These are phyloP conservation scores for Rhodamnia rubescens DNA, from an alignment of 345 rosid genomes.

Conservation along the genomic window DNA sequence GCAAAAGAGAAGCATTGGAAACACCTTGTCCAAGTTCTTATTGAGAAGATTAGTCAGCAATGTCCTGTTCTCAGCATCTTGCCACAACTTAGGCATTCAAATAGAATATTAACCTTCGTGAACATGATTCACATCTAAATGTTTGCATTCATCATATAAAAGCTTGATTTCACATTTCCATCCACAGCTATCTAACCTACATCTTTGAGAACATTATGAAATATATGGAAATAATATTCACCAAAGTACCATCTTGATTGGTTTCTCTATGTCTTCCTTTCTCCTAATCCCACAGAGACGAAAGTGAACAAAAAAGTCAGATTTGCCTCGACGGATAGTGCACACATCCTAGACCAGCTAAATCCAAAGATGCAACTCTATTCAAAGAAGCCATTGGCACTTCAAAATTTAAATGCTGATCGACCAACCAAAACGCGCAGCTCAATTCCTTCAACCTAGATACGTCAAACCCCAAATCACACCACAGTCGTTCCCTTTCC, in stretches of 20 bases:
- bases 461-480: not conserved
- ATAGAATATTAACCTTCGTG: not conserved
- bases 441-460: not conserved
- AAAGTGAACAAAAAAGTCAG: no score
- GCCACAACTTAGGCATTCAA: slow-evolving; percentile 66
- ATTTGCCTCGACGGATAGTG: no score
- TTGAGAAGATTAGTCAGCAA: slow-evolving; percentile 54
- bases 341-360: no score
- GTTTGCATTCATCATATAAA: not conserved
- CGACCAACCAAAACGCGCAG: not conserved
- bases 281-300: not conserved
- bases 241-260: not conserved
- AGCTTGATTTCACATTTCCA: not conserved
- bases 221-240: not conserved
- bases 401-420: not conserved
- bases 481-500: not conserved
- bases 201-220: not conserved
- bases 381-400: no score
- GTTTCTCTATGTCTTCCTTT: not conserved
- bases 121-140: not conserved
- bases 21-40: slow-evolving; percentile 66
- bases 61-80: slow-evolving; percentile 80
- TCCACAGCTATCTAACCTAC: not conserved
- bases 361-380: no score
- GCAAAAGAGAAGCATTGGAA: not conserved